Evolutionary conservation across 305 asterid species (phyloP).

Genomic region (Stenogyne calaminthoides): DNA sequence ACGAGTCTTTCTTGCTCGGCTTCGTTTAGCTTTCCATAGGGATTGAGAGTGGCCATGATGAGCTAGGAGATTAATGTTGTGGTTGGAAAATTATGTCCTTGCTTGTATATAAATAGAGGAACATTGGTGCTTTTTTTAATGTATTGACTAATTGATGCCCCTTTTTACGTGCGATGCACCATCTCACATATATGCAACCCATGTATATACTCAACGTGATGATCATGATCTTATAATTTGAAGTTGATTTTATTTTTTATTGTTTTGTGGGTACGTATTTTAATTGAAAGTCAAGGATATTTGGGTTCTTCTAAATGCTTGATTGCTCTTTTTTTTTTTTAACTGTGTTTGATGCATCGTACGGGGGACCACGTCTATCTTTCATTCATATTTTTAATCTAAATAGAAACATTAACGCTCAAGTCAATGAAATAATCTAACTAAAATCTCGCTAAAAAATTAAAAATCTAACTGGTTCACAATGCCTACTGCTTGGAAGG

Average conservation of each 20-base stretch:
- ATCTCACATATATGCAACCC: not conserved
- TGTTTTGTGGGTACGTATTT: not conserved
- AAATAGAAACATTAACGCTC: no score
- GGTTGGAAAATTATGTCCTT: constrained; percentile 18
- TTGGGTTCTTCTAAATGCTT: not conserved
- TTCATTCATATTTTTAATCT: no score
- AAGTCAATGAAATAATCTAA: no score
- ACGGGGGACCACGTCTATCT: not conserved
- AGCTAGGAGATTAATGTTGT: not conserved
- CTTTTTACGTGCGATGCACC: constrained; percentile 44
- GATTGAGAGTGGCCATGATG: constrained; percentile 39
- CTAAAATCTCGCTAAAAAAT: no score
- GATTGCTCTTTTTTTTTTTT: not conserved
- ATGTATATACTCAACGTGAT: constrained; percentile 22
- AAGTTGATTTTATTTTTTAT: not conserved
- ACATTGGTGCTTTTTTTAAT: constrained; percentile 13
- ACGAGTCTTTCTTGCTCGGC: constrained; percentile 53
- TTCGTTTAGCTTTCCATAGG: constrained; percentile 63
- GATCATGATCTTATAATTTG: constrained; percentile 29
- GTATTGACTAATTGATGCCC: constrained; percentile 2
- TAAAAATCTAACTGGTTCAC: no score
- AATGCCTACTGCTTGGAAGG: no score
- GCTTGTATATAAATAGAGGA: not conserved
- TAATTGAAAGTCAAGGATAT: constrained; percentile 27
- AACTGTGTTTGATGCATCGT: constrained; percentile 11